Conservation (phyloP, 257 asterid genomes). For the Linderniella brevidens region DNA sequence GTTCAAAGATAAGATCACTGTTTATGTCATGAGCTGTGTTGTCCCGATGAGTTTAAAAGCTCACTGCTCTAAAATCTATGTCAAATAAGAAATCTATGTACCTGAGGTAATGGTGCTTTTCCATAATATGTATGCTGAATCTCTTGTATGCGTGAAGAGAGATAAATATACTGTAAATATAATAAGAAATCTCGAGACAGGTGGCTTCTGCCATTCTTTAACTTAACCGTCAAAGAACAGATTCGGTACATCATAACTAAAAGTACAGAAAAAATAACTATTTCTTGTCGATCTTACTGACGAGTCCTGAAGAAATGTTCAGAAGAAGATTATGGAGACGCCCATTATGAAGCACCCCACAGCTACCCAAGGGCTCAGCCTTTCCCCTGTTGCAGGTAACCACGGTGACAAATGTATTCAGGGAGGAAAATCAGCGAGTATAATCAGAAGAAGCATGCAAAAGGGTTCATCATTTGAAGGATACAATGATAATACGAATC, state of each 20-base stretch:
- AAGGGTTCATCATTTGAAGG: too few relatives aligned
- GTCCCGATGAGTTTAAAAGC: slow-evolving; percentile 39
- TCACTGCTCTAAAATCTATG: slow-evolving; percentile 42
- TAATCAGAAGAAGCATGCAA: background rate
- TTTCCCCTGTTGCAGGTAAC: slow-evolving; percentile 44
- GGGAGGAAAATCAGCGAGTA: background rate
- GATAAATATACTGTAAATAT: background rate
- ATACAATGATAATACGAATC: too few relatives aligned
- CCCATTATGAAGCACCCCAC: slow-evolving; percentile 77
- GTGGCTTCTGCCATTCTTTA: slow-evolving; percentile 1
- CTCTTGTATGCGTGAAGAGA: background rate
- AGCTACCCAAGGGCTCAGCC: slow-evolving; percentile 91
- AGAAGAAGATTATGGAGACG: slow-evolving; percentile 70
- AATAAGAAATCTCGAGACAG: background rate
- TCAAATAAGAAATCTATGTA: slow-evolving; percentile 15
- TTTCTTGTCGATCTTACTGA: too few relatives aligned
- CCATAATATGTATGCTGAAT: too few relatives aligned
- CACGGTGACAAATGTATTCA: background rate
- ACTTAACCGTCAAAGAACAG: too few relatives aligned
- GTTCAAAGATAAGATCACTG: slow-evolving; percentile 47
- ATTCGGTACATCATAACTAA: slow-evolving; percentile 2
- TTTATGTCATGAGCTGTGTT: slow-evolving; percentile 50
- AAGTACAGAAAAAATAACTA: slow-evolving; percentile 9
- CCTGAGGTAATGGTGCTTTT: too few relatives aligned
- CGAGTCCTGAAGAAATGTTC: slow-evolving; percentile 11